Percentiles rank a stretch among this genome's conserved stretches.
phyloP scores from a whole-genome alignment of 768 basidiomycete genomes.

The Calocera viscosa region DNA sequence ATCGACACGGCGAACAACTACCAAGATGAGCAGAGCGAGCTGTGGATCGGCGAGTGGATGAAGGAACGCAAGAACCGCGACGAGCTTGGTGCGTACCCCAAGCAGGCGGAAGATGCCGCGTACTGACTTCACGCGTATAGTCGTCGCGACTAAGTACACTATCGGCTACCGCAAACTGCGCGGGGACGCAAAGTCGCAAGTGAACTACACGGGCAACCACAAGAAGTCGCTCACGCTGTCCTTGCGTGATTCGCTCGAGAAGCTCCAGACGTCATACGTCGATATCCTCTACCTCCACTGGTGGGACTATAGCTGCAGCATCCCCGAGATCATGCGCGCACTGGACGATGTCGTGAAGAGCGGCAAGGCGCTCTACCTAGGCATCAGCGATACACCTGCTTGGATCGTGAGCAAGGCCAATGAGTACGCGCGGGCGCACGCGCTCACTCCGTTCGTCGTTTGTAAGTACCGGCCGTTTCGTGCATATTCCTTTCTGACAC shows the following conservation, averaged over 20 bases:
- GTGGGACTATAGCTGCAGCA: conserved; percentile 37
- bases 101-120: conserved; percentile 23
- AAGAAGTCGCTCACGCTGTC: conserved; percentile 23
- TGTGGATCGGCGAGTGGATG: conserved; percentile 35
- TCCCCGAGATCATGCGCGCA: conserved; percentile 38
- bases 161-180: not conserved
- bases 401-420: conserved; percentile 42
- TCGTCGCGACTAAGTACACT: conserved; percentile 4
- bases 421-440: conserved; percentile 39
- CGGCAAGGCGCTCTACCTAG: conserved; percentile 38
- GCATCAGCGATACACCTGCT: conserved; percentile 32
- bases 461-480: conserved; percentile 17
- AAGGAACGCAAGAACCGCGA: conserved; percentile 28
- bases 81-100: conserved; percentile 32
- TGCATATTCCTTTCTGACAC: not conserved
- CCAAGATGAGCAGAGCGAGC: conserved; percentile 27
- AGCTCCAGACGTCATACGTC: conserved; percentile 46
- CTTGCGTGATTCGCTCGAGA: conserved; percentile 29
- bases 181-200: conserved; percentile 13
- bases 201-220: conserved; percentile 25
- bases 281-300: conserved; percentile 47
- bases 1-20: conserved; percentile 27
- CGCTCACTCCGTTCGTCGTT: conserved; percentile 39
- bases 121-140: not conserved
- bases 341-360: conserved; percentile 34